Evolutionary conservation across 805 yeast species (phyloP), one percentile per base, ranked within the genome.

Genomic region (Candida nitratophila): DNA sequence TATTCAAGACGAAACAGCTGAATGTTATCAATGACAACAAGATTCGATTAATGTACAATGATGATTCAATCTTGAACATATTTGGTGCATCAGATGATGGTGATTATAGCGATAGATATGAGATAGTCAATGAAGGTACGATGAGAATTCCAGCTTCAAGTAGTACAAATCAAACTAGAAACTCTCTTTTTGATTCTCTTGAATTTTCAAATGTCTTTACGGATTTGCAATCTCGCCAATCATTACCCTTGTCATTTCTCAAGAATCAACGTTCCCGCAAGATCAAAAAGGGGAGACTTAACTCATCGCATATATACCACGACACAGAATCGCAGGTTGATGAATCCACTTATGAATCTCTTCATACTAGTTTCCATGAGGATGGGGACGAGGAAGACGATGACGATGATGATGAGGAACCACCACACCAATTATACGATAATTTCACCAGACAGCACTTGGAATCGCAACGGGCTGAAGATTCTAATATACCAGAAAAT

Each of bases 1-100:
- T 51, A 9, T 35, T 51, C 2, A 44, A 52, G n/a, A 37, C 27
- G 3, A 51, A 48, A 21, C 47, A 50, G n/a, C 22, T 33, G 2
- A 49, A 41, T 17, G 41, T 57, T 2, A 41, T 45, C 19, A 49
- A 54, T 12, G 61, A 55, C n/a, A 42, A 42, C 16, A 48, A 53
- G n/a, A 52, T 61, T 1, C 45, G 68, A 39, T 54, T 51, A 27
- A 41, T 61, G 38, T 65, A 57, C 47, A 54, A 59, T 43, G 63
- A 57, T 24, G 50, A 51, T 19, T 43, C 51, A 2, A 40, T 53
- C 1, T 40, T 54, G 2, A 46, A 50, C 7, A 42, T 59, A 7
- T 30, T 39, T 30, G 41, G 27, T 3, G 8, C 32, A 4, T 29
- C 32, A 29, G 12, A 9, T 29, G 15, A 22, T 19, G n/a, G n/a